These are phyloP conservation scores for Acer saccharum DNA, from an alignment of 345 rosid species.

Conservation along the genomic window DNA sequence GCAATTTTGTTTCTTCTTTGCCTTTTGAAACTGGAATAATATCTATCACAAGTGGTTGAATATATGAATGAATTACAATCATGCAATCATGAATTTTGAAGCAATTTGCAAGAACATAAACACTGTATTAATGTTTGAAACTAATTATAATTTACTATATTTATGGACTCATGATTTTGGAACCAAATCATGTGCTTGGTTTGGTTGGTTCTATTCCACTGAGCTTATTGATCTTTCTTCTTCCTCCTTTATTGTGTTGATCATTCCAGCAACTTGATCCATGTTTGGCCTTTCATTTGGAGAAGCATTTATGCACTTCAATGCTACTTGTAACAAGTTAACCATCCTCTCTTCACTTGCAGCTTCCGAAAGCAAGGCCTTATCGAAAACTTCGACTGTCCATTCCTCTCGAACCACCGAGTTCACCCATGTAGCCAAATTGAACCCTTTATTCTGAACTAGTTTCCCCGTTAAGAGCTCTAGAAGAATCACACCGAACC, in stretches of 20 bases:
- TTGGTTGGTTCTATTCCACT: conserved; percentile 18
- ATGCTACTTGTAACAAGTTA: conserved; percentile 47
- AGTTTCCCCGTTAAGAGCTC: conserved; percentile 64
- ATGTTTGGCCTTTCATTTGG: conserved; percentile 50
- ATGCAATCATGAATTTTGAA: conserved; percentile 5
- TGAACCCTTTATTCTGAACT: conserved; percentile 46
- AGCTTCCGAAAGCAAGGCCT: conserved; percentile 41
- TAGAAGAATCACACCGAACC: conserved; percentile 58
- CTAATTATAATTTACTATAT: neutral
- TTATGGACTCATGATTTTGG: neutral
- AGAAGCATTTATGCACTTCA: conserved; percentile 46
- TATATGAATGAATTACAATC: neutral
- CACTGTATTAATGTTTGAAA: neutral
- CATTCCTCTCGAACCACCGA: conserved; percentile 61
- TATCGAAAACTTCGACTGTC: conserved; percentile 65
- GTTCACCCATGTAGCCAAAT: conserved; percentile 56
- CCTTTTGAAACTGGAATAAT: neutral
- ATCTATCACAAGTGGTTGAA: neutral
- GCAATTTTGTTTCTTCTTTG: conserved; percentile 3
- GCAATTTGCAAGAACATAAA: neutral
- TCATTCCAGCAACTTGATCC: conserved; percentile 34
- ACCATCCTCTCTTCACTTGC: conserved; percentile 61
- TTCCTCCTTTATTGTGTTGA: conserved; percentile 44
- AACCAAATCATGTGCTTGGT: neutral
- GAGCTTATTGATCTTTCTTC: conserved; percentile 45